These are phyloP conservation scores for Alternaria burnsii DNA, from an alignment of 2,329 filamentous ascomycete genomes.

Conservation along the genomic window DNA sequence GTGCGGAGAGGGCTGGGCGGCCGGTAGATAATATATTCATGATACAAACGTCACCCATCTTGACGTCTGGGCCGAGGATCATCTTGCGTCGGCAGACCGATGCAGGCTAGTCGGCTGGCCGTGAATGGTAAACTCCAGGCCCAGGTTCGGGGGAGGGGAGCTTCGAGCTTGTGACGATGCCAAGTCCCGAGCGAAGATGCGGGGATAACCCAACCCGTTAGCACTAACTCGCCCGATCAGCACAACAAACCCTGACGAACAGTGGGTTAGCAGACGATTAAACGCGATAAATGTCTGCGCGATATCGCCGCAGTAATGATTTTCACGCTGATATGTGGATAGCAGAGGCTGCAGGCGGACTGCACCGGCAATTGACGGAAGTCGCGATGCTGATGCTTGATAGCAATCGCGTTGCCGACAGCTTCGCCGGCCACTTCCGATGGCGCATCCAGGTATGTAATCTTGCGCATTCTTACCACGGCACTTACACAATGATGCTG, in stretches of 20 bases:
- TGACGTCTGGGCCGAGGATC: conserved; percentile 46
- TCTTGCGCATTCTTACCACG: conserved; percentile 1
- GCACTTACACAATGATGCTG: neutral
- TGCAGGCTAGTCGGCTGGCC: conserved; percentile 40
- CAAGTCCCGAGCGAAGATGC: conserved; percentile 38
- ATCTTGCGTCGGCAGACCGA: conserved; percentile 31
- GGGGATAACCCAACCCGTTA: conserved; percentile 27
- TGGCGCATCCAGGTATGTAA: conserved; percentile 1
- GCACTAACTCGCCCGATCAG: conserved; percentile 21
- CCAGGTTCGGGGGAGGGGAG: conserved; percentile 42
- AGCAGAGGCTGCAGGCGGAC: conserved; percentile 32
- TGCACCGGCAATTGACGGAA: conserved; percentile 38
- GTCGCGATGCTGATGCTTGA: conserved; percentile 29
- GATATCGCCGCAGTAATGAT: conserved; percentile 17
- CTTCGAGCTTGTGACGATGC: conserved; percentile 48
- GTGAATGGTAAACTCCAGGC: conserved; percentile 39
- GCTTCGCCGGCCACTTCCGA: conserved; percentile 24
- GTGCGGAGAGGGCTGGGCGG: conserved; percentile 38
- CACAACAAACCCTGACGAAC: conserved; percentile 23
- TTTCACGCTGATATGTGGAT: conserved; percentile 23
- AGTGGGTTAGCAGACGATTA: conserved; percentile 8
- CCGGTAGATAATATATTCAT: conserved; percentile 40
- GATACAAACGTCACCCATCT: conserved; percentile 46
- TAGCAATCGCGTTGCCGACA: conserved; percentile 8
- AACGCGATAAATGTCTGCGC: neutral